Evolutionary conservation across 441 rosid species (phyloP), one percentile per base, ranked within the genome.

Genomic region (Pelargonium citronellum): DNA sequence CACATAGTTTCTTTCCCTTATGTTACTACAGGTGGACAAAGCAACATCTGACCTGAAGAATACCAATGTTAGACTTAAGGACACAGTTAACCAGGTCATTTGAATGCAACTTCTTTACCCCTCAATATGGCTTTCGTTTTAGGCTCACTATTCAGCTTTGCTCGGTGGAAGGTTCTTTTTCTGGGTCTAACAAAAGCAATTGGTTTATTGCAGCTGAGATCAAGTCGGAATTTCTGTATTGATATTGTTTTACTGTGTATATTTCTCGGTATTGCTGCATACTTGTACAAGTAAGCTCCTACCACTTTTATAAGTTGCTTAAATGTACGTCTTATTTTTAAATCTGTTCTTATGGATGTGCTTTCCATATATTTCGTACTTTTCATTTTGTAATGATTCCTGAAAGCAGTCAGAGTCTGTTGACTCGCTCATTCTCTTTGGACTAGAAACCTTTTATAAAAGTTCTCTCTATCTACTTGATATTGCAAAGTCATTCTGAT

Each of bases 151-250:
- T 30, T 30, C 37, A 30, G 37, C 37, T 30, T 30, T 30, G 37
- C 4, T 30, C 37, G 5, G 3, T 30, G 37, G 37, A 30, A 30
- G 37, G 37, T 30, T 30, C 37, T 30, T 30, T 30, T 3, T 30
- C 37, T 30, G 37, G 37, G 4, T 30, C 37, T 30, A 30, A 30
- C 37, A 30, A 30, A 30, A 30, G 24, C 57, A 0, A 27, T 30
- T 51, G 58, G 9, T 75, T 67, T 47, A 39, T 66, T 66, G 8
- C 78, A 85, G 88, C 69, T 83, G 79, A 75, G 89, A 69, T 85
- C 89, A 0, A 84, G 89, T 75, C 88, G 91, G 61, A 85, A 85
- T 82, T 84, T 87, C 65, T 87, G 91, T 84, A 46, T 87, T 17
- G 89, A 87, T 75, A 83, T 85, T 71, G 79, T 80, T 75, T 87